A percentile compares a stretch with the other conserved stretches of the same genome.
These are phyloP conservation scores for Vanrija pseudolonga DNA, from an alignment of 1,284 basidiomycete genomes.

Conservation along the genomic window DNA sequence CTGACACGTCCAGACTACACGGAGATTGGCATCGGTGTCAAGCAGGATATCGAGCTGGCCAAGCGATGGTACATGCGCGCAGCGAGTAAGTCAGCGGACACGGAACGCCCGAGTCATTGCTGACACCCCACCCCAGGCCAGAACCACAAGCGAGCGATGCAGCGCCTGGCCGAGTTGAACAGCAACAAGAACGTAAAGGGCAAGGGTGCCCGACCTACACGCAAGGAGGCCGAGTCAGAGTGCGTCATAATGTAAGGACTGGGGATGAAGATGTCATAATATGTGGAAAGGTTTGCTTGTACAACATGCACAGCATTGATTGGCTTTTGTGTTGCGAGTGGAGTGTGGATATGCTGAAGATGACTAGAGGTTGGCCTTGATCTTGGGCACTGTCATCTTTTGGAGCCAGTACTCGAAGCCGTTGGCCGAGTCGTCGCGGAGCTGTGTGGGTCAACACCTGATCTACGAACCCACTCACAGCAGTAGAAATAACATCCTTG, in stretches of 20 bases:
- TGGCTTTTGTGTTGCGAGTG: not conserved
- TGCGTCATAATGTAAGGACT: conserved; percentile 67
- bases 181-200: conserved; percentile 46
- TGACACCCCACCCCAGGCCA: conserved; percentile 30
- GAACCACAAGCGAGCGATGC: conserved; percentile 60
- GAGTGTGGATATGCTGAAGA: not conserved
- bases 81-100: conserved; percentile 62
- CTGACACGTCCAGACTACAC: conserved; percentile 63
- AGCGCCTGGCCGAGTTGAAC: conserved; percentile 72
- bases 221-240: conserved; percentile 86
- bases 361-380: not conserved
- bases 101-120: not conserved
- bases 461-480: not conserved
- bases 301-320: conserved; percentile 12
- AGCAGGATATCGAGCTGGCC: conserved; percentile 90
- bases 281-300: conserved; percentile 4
- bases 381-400: not conserved
- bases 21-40: conserved; percentile 96
- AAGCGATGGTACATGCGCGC: conserved; percentile 99
- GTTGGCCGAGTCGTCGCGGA: conserved; percentile 34
- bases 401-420: conserved; percentile 21
- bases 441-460: conserved; percentile 14
- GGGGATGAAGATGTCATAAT: not conserved
- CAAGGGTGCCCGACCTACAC: conserved; percentile 70
- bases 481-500: conserved; percentile 43